Evolutionary conservation across 2,329 filamentous ascomycete genomes (phyloP), one percentile per base, ranked within the genome.

Genomic region (Fusarium mangiferae): DNA sequence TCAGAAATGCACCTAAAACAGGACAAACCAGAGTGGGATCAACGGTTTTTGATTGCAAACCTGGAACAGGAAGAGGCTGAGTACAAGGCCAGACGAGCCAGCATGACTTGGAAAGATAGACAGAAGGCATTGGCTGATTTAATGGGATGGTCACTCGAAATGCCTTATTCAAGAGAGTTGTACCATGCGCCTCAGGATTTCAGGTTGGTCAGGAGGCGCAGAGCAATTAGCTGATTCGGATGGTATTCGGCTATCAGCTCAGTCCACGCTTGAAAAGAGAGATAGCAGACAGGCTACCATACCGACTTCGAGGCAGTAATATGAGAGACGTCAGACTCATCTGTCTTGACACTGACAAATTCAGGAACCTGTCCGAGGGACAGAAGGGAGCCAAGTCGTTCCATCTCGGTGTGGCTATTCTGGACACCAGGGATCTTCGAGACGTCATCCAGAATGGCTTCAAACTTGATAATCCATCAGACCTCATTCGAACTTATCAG

Each of bases 371-470:
- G 22, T 24, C 49, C 18, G 2, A 7, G 8, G 22, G 20, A 18
- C 28, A 22, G 4, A 8, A 24, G n/a, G 44, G 39, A 4, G 51
- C 45, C 39, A 45, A 20, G 20, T 68, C 66, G 20, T 42, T 70
- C 26, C 70, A 72, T 22, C 13, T 73, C 13, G 70, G 70, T 20
- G 26, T 73, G 36, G 68, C 70, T 26, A 60, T 74, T 24, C 52
- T 73, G 15, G 70, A 73, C 30, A 70, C 66, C 35, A 39, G 41
- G 30, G 46, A 56, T 30, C 22, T 73, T 13, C 46, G 41, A 36
- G 46, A 60, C 28, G 18, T 66, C 17, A 22, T 45, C 22, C 18
- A 26, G 24, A 15, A 22, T 46, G 11, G 26, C 22, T n/a, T 24
- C 20, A 28, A 36, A 18, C 33, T 59, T 20, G 36, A 52, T 12